Evolutionary conservation across 495 filamentous ascomycete species (phyloP), one percentile per base, ranked within the genome.

Genomic region (Friedmanniomyces endolithicus): DNA sequence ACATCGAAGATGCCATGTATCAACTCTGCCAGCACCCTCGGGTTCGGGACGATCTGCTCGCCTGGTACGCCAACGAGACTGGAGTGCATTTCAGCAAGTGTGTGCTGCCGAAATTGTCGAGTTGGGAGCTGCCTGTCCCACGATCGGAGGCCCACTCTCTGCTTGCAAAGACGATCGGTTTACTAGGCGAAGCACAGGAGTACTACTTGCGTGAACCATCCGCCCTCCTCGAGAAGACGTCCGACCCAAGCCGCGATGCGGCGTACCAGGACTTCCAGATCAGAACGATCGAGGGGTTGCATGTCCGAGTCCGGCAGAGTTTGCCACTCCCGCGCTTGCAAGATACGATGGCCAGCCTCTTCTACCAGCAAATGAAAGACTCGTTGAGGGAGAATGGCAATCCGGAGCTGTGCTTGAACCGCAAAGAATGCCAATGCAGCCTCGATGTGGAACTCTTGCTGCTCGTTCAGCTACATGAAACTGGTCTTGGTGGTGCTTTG

Each of bases 401-500:
- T n/a, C 12, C 45, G 7, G 48, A 49, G 9, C 31, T 14, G 14
- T 52, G 48, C 45, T 16, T 33, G 11, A 52, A 47, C 12, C 29
- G 31, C 4, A 45, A 29, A 20, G 9, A 51, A n/a, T 56, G 43
- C 46, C 46, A 45, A 14, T 60, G 49, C 23, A 16, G 23, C 14
- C 16, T 49, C 25, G 35, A 44, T 31, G 14, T 56, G 7, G 44
- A 55, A 16, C 27, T 14, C n/a, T 20, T 52, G n/a, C 50, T 24
- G 33, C 50, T 64, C 24, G 51, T 31, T 12, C 51, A 78, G 23
- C 68, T 94, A 16, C 74, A 83, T 52, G 76, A 78, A 23, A 81
- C 90, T 8, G 89, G 88, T 0, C 65, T 94, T 48, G 86, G 81
- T 11, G 84, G 83, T 8, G 81, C 86, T 56, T 76, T 75, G 51